phyloP scores from a whole-genome alignment of 2,329 filamentous ascomycete species.

The Sarocladium kiliense region DNA sequence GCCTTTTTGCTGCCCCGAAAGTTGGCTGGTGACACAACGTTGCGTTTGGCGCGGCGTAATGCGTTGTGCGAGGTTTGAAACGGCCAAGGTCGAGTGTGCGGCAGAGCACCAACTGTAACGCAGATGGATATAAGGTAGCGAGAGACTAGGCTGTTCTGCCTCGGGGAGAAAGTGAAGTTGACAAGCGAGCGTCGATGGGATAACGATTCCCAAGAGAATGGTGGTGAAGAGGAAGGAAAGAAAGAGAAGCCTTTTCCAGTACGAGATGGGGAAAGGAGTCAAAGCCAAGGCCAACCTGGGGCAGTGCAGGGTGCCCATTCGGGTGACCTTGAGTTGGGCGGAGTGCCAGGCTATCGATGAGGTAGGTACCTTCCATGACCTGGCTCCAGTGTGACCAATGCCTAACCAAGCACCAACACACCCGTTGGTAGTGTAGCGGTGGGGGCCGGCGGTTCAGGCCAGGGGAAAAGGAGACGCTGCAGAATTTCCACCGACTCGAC shows the following conservation, averaged over 20 bases:
- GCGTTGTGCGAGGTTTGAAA: neutral
- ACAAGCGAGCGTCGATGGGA: conserved; percentile 8
- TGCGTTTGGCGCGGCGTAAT: neutral
- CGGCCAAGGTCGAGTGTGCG: neutral
- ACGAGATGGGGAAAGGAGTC: neutral
- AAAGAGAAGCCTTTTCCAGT: neutral
- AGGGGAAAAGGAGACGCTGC: neutral
- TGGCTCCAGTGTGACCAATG: no score
- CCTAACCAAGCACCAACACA: neutral
- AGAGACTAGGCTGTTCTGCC: neutral
- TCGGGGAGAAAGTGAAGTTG: neutral
- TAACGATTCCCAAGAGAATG: neutral
- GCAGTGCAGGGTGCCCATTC: neutral
- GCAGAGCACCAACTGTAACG: neutral
- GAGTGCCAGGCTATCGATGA: no score
- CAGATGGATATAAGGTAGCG: neutral
- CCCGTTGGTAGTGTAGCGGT: neutral
- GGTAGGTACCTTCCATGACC: no score
- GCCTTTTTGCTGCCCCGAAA: neutral
- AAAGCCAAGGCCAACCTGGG: neutral
- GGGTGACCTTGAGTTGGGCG: neutral
- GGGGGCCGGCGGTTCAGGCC: no score
- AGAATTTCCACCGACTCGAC: neutral
- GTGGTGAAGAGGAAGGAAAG: neutral
- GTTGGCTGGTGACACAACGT: no score